Percentiles rank a stretch among this genome's conserved stretches.
Conservation (phyloP, 306 rosid genomes). For the Inga laurina region DNA sequence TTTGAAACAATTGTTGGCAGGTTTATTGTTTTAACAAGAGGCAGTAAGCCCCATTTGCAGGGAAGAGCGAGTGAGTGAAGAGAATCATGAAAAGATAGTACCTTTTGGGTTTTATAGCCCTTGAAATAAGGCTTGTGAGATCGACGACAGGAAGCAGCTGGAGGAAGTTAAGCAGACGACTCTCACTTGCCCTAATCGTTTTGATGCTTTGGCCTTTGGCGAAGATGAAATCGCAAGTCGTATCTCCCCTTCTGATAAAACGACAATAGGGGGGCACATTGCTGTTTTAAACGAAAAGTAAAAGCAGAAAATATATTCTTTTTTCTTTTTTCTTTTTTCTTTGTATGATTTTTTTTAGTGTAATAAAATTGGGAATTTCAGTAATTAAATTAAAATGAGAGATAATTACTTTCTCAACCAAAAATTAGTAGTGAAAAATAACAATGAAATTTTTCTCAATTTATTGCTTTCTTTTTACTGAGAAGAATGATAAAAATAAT, state of each 20-base stretch:
- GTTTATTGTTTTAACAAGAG: neutral
- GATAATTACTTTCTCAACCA: neutral
- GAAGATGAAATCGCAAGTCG: neutral
- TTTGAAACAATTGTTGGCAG: neutral
- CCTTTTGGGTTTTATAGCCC: neutral
- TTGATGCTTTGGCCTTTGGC: neutral
- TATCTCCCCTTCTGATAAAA: neutral
- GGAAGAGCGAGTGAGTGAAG: neutral
- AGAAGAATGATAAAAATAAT: no score
- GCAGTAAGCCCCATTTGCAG: neutral
- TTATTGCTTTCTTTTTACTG: no score
- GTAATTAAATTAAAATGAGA: neutral
- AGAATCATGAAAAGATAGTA: neutral
- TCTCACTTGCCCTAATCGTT: slow-evolving; percentile 22
- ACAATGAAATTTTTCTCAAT: neutral
- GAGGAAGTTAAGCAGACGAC: slow-evolving; percentile 21
- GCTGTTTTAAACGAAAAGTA: neutral
- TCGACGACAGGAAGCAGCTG: slow-evolving; percentile 14
- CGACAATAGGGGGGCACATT: neutral
- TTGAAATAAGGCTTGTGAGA: neutral
- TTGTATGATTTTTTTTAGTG: neutral
- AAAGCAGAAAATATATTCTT: neutral
- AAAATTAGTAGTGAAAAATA: neutral
- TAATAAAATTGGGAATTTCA: neutral
- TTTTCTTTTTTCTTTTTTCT: no score